Base-by-base conservation (phyloP, 495 filamentous ascomycete genomes). In the Sporormia fimetaria region DNA sequence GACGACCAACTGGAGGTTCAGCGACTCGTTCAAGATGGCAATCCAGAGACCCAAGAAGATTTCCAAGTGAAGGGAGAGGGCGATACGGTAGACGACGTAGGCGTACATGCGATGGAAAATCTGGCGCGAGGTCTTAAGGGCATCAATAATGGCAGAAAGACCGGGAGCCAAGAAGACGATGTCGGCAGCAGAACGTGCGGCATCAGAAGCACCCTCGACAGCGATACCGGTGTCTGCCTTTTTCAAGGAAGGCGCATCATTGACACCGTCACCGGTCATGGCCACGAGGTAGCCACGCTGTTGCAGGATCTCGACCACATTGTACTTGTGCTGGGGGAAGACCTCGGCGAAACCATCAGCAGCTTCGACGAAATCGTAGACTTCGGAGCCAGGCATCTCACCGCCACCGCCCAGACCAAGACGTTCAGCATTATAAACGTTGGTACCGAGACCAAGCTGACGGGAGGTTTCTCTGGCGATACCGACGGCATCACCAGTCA, bases 251-350 rank as follows among this genome's bases (percentile, higher is more conserved):
- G 87, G 87, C 34, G 87, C 87, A 65, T 95, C 87, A 64, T 95
- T 95, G 60, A 95, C 87, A 73, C 87, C 87, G 57, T 95, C 87
- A 67, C 87, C 87, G 64, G 87, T 95, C 87, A 95, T 95, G 54
- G 87, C 87, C 63, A 92, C 87, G 27, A 94, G 70, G 70, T 93
- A 88, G 53, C 87, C 87, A 70, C 87, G 83, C 66, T 94, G 83
- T 65, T 95, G 87, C 21, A 95, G 78, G 67, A 94, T 92, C 63
- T 93, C 83, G 51, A 95, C 87, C 56, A 95, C 87, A 52, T 93
- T 87, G 65, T 88, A 93, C 71, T 95, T 95, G 69, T 95, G 87
- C 65, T 95, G 85, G 41, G 87, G 87, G 71, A 93, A 95, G 28
- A 94, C 87, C 63, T 94, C 87, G 54, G 81, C 81, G 63, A 93